Conservation (phyloP, 2,329 filamentous ascomycete species). For the Colletotrichum viniferum region DNA sequence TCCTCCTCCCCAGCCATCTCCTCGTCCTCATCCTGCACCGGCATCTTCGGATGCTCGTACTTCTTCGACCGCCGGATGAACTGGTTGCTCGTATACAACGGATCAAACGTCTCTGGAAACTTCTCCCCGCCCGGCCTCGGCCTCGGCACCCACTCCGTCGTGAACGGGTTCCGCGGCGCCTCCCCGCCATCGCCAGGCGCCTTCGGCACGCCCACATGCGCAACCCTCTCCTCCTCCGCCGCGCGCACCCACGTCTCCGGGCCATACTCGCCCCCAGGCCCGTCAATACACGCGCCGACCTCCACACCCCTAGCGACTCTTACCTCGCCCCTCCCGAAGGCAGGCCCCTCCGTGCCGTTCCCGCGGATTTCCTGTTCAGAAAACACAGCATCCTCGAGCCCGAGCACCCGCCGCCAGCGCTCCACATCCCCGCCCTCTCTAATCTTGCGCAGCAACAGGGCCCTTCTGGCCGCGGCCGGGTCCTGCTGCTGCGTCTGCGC, state of each 20-base stretch:
- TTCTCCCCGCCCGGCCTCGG: neutral
- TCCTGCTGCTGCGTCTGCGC: neutral
- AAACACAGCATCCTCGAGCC: neutral
- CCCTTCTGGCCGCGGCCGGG: neutral
- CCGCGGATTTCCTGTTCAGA: neutral
- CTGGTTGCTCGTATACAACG: slow-evolving; percentile 17
- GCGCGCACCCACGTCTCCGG: neutral
- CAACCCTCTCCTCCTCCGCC: neutral
- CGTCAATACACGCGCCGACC: neutral
- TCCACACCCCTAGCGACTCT: neutral
- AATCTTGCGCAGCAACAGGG: neutral
- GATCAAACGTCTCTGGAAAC: slow-evolving; percentile 3
- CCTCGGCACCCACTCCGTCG: slow-evolving; percentile 17
- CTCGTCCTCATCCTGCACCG: neutral
- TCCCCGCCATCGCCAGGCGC: slow-evolving; percentile 11
- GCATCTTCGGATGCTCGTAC: neutral
- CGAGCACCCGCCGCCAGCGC: neutral
- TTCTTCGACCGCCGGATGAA: slow-evolving; percentile 2
- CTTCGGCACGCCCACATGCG: neutral
- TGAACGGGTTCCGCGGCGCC: slow-evolving; percentile 17
- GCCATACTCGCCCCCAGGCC: neutral
- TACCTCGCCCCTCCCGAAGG: neutral
- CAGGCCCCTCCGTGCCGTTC: neutral
- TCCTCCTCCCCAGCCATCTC: neutral
- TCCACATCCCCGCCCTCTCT: neutral